Evolutionary conservation across 208 protist species (phyloP).

Genomic region (Naegleria gruberi): DNA sequence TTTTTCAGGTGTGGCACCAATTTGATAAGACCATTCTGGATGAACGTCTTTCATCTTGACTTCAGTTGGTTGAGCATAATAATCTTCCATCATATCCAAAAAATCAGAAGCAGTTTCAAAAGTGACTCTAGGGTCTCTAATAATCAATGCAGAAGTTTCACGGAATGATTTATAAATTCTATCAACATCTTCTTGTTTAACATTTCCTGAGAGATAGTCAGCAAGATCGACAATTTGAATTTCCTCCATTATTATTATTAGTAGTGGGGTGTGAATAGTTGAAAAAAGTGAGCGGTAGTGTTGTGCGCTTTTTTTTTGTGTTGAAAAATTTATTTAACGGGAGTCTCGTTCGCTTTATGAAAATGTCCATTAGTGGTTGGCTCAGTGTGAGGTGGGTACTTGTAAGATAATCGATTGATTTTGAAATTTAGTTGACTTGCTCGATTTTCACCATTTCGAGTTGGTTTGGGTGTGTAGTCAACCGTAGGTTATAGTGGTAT

Average conservation of each 20-base stretch:
- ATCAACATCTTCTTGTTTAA: background rate
- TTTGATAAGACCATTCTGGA: constrained; percentile 48
- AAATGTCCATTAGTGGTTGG: no score
- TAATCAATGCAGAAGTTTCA: background rate
- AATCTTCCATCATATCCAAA: constrained; percentile 53
- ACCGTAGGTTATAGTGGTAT: no score
- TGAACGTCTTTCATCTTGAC: constrained; percentile 48
- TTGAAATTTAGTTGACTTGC: no score
- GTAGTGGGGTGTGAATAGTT: no score
- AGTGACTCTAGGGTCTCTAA: constrained; percentile 39
- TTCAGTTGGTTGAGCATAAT: constrained; percentile 48
- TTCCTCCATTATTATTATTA: background rate
- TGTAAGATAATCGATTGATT: no score
- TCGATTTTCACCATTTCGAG: no score
- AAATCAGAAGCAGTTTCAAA: constrained; percentile 41
- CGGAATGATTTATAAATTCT: background rate
- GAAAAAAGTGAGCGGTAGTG: no score
- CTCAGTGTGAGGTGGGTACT: no score
- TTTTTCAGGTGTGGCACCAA: constrained; percentile 45
- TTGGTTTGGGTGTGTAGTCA: no score
- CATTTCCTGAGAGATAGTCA: background rate
- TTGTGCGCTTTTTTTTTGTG: no score
- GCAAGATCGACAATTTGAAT: background rate
- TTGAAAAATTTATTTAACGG: no score
- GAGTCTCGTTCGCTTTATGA: no score